phyloP scores from a whole-genome alignment of 805 yeast genomes.

The Hanseniaspora taiwanica region DNA sequence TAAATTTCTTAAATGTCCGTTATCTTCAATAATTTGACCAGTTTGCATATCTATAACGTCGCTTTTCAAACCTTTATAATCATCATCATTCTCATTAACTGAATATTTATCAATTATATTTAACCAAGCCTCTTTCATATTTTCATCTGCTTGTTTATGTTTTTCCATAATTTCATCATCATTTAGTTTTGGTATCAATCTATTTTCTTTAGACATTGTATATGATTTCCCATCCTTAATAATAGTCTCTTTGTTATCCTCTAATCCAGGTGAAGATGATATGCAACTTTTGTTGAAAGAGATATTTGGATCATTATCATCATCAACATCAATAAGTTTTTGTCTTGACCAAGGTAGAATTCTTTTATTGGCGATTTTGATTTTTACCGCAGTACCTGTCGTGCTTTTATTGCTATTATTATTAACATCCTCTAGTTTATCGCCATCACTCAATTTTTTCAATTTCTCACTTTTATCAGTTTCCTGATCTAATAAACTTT shows the following conservation, averaged over 20 bases:
- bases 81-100: slow-evolving; percentile 28
- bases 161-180: slow-evolving; percentile 23
- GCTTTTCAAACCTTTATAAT: slow-evolving; percentile 38
- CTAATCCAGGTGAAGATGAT: too few species aligned
- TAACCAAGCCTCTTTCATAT: slow-evolving; percentile 33
- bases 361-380: too few species aligned
- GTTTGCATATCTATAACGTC: slow-evolving; percentile 54
- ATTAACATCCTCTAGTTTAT: too few species aligned
- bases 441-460: too few species aligned
- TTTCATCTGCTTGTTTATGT: slow-evolving; percentile 23
- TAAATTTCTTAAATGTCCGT: slow-evolving; percentile 43
- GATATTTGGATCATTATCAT: background rate
- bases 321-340: background rate
- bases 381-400: too few species aligned
- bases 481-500: background rate
- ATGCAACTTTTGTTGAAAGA: too few species aligned
- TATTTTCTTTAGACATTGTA: slow-evolving; percentile 21
- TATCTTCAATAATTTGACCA: slow-evolving; percentile 49
- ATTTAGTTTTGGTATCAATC: slow-evolving; percentile 18
- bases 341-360: background rate
- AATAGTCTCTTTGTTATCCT: background rate
- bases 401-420: too few species aligned
- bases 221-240: slow-evolving; percentile 14
- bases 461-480: background rate
- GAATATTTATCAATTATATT: slow-evolving; percentile 37